phyloP scores from a whole-genome alignment of 192 early-diverging fungal species.

The Nowakowskiella sp. region DNA sequence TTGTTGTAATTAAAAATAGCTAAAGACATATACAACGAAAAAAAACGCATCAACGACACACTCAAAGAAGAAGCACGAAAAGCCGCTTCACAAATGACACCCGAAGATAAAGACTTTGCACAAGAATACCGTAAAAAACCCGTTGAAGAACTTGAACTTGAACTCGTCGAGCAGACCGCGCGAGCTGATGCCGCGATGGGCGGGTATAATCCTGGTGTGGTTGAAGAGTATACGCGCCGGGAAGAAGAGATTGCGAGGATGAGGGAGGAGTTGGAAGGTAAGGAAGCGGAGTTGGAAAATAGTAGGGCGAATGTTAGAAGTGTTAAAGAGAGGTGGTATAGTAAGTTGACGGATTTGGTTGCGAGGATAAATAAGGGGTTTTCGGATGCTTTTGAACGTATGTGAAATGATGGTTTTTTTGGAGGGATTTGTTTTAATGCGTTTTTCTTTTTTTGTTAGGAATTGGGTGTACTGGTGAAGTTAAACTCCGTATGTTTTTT shows the following conservation, averaged over 20 bases:
- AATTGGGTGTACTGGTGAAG: slow-evolving; percentile 74
- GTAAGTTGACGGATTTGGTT: slow-evolving; percentile 52
- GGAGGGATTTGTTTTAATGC: slow-evolving; percentile 5
- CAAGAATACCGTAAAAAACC: too few relatives aligned
- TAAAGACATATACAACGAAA: too few relatives aligned
- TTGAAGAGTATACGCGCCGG: slow-evolving; percentile 63
- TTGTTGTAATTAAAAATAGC: too few relatives aligned
- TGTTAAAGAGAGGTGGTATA: slow-evolving; percentile 57
- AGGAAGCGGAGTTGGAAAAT: slow-evolving; percentile 28
- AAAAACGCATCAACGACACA: too few relatives aligned
- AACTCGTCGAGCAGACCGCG: too few relatives aligned
- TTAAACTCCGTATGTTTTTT: slow-evolving; percentile 45
- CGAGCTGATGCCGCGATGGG: slow-evolving; percentile 41
- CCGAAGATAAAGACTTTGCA: too few relatives aligned
- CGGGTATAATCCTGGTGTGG: slow-evolving; percentile 44
- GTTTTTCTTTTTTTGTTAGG: slow-evolving; percentile 19
- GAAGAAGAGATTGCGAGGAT: slow-evolving; percentile 45
- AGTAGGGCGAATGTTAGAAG: slow-evolving; percentile 7
- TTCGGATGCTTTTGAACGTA: slow-evolving; percentile 60
- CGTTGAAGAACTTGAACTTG: too few relatives aligned
- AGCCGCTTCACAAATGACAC: too few relatives aligned
- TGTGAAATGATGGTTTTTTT: not conserved
- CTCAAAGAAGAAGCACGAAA: too few relatives aligned
- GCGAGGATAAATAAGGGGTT: slow-evolving; percentile 60
- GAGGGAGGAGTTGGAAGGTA: slow-evolving; percentile 25